phyloP scores from a whole-genome alignment of 192 early-diverging fungal species.

The Thoreauomyces humboldtii region DNA sequence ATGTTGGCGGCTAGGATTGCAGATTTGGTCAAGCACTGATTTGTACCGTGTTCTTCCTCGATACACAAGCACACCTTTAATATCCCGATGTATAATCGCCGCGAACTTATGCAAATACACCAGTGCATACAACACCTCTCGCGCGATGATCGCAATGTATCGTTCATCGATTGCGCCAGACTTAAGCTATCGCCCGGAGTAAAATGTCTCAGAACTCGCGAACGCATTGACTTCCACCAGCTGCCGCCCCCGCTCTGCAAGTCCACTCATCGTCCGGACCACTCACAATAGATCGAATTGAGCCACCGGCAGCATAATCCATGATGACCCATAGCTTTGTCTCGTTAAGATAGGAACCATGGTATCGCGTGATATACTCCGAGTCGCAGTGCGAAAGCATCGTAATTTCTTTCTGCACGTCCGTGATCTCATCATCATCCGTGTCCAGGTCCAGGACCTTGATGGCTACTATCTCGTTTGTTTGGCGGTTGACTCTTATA shows the following conservation, averaged over 20 bases:
- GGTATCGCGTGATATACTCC: constrained; percentile 89
- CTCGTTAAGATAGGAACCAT: constrained; percentile 83
- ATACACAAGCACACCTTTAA: constrained; percentile 70
- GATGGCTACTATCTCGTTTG: constrained; percentile 84
- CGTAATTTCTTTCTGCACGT: constrained; percentile 92
- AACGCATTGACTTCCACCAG: no score
- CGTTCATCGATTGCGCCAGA: constrained; percentile 84
- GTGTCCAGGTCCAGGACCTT: constrained; percentile 98
- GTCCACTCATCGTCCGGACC: no score
- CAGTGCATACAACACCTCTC: constrained; percentile 84
- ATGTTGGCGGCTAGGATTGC: constrained; percentile 64
- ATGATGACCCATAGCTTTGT: constrained; percentile 98
- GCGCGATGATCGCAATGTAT: constrained; percentile 84
- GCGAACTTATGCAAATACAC: constrained; percentile 87
- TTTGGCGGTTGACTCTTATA: constrained; percentile 67
- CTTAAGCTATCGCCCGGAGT: constrained; percentile 71
- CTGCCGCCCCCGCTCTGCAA: no score
- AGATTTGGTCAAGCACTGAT: not conserved
- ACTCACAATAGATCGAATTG: constrained; percentile 72
- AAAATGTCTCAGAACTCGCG: no score
- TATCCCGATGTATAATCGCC: constrained; percentile 95
- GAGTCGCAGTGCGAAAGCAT: constrained; percentile 86
- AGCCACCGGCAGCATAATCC: constrained; percentile 96
- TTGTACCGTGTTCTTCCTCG: constrained; percentile 1
- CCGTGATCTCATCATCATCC: constrained; percentile 92